Evolutionary conservation across 75 land plant genomes (phyloP), one percentile per base, ranked within the genome.

Genomic region (Azolla pinnata): DNA sequence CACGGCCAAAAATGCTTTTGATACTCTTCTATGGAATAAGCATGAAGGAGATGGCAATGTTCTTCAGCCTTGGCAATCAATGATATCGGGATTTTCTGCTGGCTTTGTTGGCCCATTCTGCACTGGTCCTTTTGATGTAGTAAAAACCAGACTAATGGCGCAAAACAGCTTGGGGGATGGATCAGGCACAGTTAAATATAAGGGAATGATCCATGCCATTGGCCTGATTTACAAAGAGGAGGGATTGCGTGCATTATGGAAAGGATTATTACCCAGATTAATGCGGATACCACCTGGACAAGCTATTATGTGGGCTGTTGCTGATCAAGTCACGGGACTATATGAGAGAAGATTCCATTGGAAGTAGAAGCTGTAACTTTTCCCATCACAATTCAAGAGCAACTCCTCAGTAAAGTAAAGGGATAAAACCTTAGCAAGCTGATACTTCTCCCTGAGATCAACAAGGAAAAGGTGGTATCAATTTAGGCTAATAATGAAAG

Each of bases 211-310:
- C 49, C 87, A 93, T 77, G 90, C 90, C 8, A 68, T 93, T 28
- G 61, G 71, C 60, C 87, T 84, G 14, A 93, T 93, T 26, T 81
- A 53, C 71, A 79, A 84, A 1, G 98, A 93, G 51, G 96, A 93
- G 57, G 98, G 98, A 23, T 52, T 89, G 58, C 63, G 50, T 45
- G 83, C 96, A 9, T 33, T 93, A 48, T 93, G 98, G 98, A 89
- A 79, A 63, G 98, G 98, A 10, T 68, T 93, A 54, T 60, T 93
- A 35, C 98, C 98, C 16, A 73, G 98, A 57, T 76, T 93, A 9
- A 93, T 93, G 98, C 81, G 98, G 67, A 93, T 93, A 32, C 98
- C 98, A 26, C 98, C 96, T 21, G 98, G 98, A 1, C 98, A 93
- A 71, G 98, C 98, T 9, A 93, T 93, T 8, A 81, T 89, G 96